Evolutionary conservation across 306 rosid genomes (phyloP).

Genomic region (Macrotyloma uniflorum): DNA sequence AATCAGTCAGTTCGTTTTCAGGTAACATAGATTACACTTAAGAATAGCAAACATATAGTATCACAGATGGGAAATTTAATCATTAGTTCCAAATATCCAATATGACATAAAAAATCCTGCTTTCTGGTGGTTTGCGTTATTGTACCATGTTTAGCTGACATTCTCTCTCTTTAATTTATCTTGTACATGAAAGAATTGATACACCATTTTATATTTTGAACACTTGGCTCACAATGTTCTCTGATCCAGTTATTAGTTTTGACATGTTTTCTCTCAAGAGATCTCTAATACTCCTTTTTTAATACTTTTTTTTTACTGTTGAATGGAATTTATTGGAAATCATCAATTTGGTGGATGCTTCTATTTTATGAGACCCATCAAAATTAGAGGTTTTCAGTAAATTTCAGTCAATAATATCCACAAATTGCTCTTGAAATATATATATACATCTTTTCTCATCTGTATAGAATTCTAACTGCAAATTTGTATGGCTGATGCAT

Average conservation of each 20-base stretch:
- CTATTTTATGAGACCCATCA: not conserved
- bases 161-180: not conserved
- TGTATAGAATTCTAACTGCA: conserved; percentile 28
- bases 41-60: conserved; percentile 3
- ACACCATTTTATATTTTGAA: not conserved
- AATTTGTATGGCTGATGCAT: conserved; percentile 34
- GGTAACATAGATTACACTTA: conserved; percentile 31
- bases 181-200: not conserved
- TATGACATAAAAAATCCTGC: not conserved
- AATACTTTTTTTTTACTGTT: too few relatives aligned
- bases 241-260: not conserved
- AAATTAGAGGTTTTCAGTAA: too few relatives aligned
- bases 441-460: not conserved
- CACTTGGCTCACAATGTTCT: not conserved
- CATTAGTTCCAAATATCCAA: conserved; percentile 6
- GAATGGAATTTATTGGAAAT: not conserved
- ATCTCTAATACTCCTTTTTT: too few relatives aligned
- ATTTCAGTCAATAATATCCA: not conserved
- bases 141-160: not conserved
- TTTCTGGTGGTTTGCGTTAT: not conserved
- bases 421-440: conserved; percentile 22
- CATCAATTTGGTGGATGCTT: not conserved
- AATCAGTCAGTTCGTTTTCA: conserved; percentile 65
- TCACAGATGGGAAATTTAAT: not conserved
- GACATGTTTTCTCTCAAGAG: not conserved